phyloP scores from a whole-genome alignment of 805 yeast genomes.

The Metschnikowia hibisci region DNA sequence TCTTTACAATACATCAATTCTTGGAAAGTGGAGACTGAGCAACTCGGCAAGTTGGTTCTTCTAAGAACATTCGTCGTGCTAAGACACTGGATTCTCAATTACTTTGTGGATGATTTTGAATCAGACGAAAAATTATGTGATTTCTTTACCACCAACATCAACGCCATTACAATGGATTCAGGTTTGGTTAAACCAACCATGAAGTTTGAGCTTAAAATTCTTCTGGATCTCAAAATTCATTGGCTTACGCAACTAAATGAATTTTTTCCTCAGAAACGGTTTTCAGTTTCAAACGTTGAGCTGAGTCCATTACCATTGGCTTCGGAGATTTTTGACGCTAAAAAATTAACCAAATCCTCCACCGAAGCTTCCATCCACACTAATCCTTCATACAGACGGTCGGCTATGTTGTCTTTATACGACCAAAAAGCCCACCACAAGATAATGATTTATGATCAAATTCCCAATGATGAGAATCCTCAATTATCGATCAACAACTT shows the following conservation, averaged over 20 bases:
- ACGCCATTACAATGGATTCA: conserved; percentile 36
- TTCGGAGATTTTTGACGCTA: conserved; percentile 21
- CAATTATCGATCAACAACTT: conserved; percentile 37
- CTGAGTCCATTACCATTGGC: conserved; percentile 23
- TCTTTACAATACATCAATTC: conserved; percentile 46
- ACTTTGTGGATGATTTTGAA: conserved; percentile 74
- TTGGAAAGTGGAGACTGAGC: conserved; percentile 21
- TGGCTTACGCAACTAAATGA: conserved; percentile 34
- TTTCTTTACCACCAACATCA: conserved; percentile 45
- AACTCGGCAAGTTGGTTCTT: conserved; percentile 61
- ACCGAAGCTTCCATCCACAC: conserved; percentile 40
- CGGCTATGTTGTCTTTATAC: conserved; percentile 44
- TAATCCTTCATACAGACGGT: conserved; percentile 41
- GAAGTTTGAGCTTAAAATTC: conserved; percentile 35
- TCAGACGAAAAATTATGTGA: conserved; percentile 32
- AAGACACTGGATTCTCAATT: conserved; percentile 87
- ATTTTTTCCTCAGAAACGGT: conserved; percentile 27
- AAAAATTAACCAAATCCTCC: conserved; percentile 27
- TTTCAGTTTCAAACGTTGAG: conserved; percentile 13
- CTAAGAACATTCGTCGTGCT: conserved; percentile 82
- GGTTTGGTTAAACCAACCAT: conserved; percentile 24
- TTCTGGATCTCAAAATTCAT: conserved; percentile 39
- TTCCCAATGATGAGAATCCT: conserved; percentile 29
- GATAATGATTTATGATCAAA: conserved; percentile 30
- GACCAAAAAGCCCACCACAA: conserved; percentile 36